These are phyloP conservation scores for Hypoxylon sp. DNA, from an alignment of 2,329 filamentous ascomycete species.

Conservation along the genomic window DNA sequence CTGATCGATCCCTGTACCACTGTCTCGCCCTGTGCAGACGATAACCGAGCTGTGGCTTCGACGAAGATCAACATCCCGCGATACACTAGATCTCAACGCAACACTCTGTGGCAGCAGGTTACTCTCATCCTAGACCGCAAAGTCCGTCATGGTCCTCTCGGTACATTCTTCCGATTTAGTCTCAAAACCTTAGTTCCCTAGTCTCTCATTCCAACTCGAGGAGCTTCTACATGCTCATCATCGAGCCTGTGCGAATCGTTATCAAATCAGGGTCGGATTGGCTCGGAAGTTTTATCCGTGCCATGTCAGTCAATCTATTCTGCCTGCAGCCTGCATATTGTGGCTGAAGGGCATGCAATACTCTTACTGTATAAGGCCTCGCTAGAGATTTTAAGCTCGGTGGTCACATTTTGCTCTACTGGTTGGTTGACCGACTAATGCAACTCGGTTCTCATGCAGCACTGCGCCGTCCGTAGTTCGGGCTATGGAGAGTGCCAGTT, in stretches of 20 bases:
- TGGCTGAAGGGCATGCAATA: slow-evolving; percentile 35
- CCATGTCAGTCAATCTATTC: slow-evolving; percentile 38
- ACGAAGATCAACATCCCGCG: neutral
- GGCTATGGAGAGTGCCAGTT: slow-evolving; percentile 23
- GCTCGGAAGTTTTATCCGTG: slow-evolving; percentile 40
- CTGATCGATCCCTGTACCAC: slow-evolving; percentile 42
- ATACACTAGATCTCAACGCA: slow-evolving; percentile 6
- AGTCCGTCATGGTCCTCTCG: slow-evolving; percentile 67
- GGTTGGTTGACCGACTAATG: slow-evolving; percentile 34
- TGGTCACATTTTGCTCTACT: slow-evolving; percentile 32
- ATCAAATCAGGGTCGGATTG: slow-evolving; percentile 33
- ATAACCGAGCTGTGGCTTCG: slow-evolving; percentile 17
- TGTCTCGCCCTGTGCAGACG: slow-evolving; percentile 39
- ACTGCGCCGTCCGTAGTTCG: slow-evolving; percentile 38
- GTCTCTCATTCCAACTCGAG: neutral
- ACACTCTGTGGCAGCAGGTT: slow-evolving; percentile 62
- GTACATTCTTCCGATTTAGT: slow-evolving; percentile 53
- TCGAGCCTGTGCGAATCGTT: slow-evolving; percentile 18
- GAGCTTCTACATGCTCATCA: slow-evolving; percentile 18
- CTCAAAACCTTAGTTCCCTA: slow-evolving; percentile 2
- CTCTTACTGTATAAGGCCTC: slow-evolving; percentile 31
- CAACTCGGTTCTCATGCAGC: slow-evolving; percentile 37
- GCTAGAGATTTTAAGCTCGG: slow-evolving; percentile 31
- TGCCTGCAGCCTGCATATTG: slow-evolving; percentile 39
- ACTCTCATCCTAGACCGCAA: slow-evolving; percentile 63